Percentiles rank a stretch among this genome's conserved stretches.
These are phyloP conservation scores for Murraya koenigii DNA, from an alignment of 345 rosid genomes.

Conservation along the genomic window DNA sequence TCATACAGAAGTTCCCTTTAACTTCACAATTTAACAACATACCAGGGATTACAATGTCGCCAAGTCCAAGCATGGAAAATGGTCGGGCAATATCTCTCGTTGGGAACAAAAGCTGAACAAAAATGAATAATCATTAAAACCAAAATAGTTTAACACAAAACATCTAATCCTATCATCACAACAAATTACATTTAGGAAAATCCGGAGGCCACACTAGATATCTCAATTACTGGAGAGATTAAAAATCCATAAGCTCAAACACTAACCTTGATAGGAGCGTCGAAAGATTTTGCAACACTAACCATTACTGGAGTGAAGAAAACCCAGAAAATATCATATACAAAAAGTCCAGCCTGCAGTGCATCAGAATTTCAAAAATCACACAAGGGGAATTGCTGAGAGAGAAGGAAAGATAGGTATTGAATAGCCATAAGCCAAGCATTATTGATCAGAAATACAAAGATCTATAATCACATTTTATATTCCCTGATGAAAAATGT, in stretches of 20 bases:
- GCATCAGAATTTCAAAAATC: not conserved
- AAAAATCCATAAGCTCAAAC: not conserved
- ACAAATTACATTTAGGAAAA: not conserved
- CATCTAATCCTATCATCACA: not conserved
- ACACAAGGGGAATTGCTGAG: not conserved
- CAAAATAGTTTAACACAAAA: not conserved
- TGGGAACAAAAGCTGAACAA: conserved; percentile 85
- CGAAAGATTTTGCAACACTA: conserved; percentile 97
- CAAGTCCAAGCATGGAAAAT: conserved; percentile 99
- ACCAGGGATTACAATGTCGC: conserved; percentile 99
- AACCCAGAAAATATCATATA: conserved; percentile 98
- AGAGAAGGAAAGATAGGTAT: not conserved
- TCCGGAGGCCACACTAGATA: not conserved
- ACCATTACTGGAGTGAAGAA: conserved; percentile 99
- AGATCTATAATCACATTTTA: not conserved
- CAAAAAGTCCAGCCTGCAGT: conserved; percentile 90
- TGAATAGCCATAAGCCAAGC: not conserved
- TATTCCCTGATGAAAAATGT: not conserved
- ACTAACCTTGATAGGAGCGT: conserved; percentile 99
- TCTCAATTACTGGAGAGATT: not conserved
- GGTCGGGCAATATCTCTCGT: conserved; percentile 74
- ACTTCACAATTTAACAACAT: conserved; percentile 18
- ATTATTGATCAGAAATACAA: not conserved
- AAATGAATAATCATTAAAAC: not conserved
- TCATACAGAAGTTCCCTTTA: not conserved